Base-by-base conservation (phyloP, 352 stramenopile genomes). In the Pythium rhizo-oryzae region DNA sequence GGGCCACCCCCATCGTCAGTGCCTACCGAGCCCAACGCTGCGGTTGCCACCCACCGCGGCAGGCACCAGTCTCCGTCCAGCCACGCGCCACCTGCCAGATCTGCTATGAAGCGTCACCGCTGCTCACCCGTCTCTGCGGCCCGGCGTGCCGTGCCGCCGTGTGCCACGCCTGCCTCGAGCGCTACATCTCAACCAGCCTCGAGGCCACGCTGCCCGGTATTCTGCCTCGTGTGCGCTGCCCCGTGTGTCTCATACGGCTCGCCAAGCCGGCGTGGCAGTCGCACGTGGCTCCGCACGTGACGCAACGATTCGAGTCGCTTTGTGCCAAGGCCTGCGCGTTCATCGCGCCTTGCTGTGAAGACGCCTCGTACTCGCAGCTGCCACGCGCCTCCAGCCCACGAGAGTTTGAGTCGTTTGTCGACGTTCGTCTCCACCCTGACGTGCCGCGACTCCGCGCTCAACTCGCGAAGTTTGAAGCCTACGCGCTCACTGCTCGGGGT, bases 281-380 rank as follows among this genome's bases (percentile, higher is more conserved):
- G 8, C 52, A 35, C 47, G 51, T 50, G 25, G 18, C 43, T 0
- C 50, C 12, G 3, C 35, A 59, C 8, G 6, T 54, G 13, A 18
- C 57, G 7, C 2, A 28, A 4, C 51, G 30, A 28, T 77, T 59
- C 46, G n/a, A 30, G 1, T 4, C 21, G 13, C 59, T 68, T 11
- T 74, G 66, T 23, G 25, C 44, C 8, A 53, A 41, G 4, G 50
- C 70, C 30, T 76, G 70, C 46, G 43, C 65, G 16, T 65, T 70
- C 28, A 24, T 62, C 2, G 23, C 70, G 21, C 70, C 70, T 13
- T 76, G 70, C 61, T 76, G 70, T 50, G 65, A 76, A 52, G 33
- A 73, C 37, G 19, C 33, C 19, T 1, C 52, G 2, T 74, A 72
- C 55, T 68, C 57, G 7, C 71, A 77, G 7, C 44, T 73, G 28